A percentile compares a stretch with the other conserved stretches of the same genome.
phyloP scores from a whole-genome alignment of 2,329 filamentous ascomycete species.

The Fusarium cicatricum region DNA sequence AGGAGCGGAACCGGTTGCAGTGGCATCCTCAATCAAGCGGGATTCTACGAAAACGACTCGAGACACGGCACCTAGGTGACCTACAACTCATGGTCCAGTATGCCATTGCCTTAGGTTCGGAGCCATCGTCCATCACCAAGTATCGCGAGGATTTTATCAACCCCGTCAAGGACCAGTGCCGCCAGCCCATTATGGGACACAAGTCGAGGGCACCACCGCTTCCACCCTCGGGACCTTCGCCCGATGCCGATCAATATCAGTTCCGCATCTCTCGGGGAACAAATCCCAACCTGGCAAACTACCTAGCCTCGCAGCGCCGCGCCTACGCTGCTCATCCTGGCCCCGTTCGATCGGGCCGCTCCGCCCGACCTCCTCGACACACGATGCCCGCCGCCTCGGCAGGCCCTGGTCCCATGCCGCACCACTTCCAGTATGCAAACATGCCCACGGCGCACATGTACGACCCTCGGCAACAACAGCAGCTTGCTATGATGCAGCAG shows the following conservation, averaged over 20 bases:
- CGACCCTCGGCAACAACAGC: conserved; percentile 43
- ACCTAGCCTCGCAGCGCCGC: conserved; percentile 48
- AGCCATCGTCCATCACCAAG: conserved; percentile 40
- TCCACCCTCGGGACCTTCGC: conserved; percentile 36
- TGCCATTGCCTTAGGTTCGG: conserved; percentile 49
- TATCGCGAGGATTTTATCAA: conserved; percentile 48
- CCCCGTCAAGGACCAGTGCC: conserved; percentile 49
- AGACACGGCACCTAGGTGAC: conserved; percentile 55
- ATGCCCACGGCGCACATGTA: conserved; percentile 38
- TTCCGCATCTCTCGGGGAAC: conserved; percentile 50
- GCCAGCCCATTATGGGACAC: conserved; percentile 48
- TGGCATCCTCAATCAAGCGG: conserved; percentile 55
- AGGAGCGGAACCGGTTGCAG: conserved; percentile 45
- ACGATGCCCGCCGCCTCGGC: conserved; percentile 29
- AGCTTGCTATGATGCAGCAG: conserved; percentile 43
- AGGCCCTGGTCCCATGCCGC: conserved; percentile 27
- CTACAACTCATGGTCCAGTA: conserved; percentile 51
- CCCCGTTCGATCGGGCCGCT: conserved; percentile 43
- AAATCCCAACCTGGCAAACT: conserved; percentile 47
- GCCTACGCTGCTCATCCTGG: conserved; percentile 43
- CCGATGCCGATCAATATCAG: conserved; percentile 46
- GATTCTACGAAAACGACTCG: conserved; percentile 54
- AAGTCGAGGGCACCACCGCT: conserved; percentile 38
- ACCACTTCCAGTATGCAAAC: conserved; percentile 38
- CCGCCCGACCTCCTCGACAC: conserved; percentile 41